phyloP scores from a whole-genome alignment of 2,329 filamentous ascomycete species.

The Kalaharituber pfeilii region DNA sequence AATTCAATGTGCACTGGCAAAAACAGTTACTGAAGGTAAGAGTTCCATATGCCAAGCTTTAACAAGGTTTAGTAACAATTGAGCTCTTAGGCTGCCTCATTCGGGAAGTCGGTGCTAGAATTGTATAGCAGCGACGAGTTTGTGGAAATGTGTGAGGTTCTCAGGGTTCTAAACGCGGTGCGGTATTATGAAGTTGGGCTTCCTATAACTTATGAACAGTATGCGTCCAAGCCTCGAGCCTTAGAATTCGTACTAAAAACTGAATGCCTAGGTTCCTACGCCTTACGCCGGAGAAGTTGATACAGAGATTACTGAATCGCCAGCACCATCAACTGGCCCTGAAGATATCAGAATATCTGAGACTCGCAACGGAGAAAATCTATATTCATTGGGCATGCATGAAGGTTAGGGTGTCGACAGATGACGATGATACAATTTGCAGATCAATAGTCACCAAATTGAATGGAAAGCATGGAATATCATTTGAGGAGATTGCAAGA shows the following conservation, averaged over 20 bases:
- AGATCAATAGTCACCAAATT: slow-evolving; percentile 71
- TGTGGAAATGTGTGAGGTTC: slow-evolving; percentile 90
- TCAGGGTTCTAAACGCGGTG: slow-evolving; percentile 82
- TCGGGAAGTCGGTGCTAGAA: slow-evolving; percentile 92
- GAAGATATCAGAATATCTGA: slow-evolving; percentile 71
- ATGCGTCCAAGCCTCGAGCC: slow-evolving; percentile 26
- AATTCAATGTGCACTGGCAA: slow-evolving; percentile 82
- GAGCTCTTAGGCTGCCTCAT: slow-evolving; percentile 51
- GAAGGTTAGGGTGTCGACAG: slow-evolving; percentile 70
- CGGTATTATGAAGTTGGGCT: slow-evolving; percentile 82
- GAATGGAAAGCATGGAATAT: slow-evolving; percentile 76
- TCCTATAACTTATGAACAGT: slow-evolving; percentile 84
- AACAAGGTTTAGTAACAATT: neutral
- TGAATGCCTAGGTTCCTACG: slow-evolving; percentile 36
- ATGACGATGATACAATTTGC: slow-evolving; percentile 78
- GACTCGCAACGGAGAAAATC: slow-evolving; percentile 70
- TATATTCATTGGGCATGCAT: slow-evolving; percentile 95
- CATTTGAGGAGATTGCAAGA: slow-evolving; percentile 83
- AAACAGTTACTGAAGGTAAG: slow-evolving; percentile 65
- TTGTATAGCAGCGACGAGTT: slow-evolving; percentile 98
- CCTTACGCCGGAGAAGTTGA: slow-evolving; percentile 73
- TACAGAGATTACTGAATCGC: slow-evolving; percentile 68
- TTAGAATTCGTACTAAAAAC: neutral
- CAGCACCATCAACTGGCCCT: slow-evolving; percentile 84
- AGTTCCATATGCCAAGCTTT: neutral